Conservation (phyloP, 73 alveolate species). For the Uronychia binucleata region DNA sequence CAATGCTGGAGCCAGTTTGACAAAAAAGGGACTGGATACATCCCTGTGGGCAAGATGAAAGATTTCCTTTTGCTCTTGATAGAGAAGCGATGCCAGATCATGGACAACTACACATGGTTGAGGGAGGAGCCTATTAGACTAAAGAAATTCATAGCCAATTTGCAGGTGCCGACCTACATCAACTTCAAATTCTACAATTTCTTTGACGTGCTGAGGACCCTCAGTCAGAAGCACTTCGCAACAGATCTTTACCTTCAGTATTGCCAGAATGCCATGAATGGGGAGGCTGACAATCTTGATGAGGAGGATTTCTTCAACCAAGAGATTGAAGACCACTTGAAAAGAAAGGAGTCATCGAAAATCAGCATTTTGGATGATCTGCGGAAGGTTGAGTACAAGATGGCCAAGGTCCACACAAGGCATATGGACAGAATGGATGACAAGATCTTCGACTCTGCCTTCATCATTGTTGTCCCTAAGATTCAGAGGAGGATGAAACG, state of each 20-base stretch:
- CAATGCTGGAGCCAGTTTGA: conserved; percentile 5
- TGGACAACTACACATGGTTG: not conserved
- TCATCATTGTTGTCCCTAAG: not conserved
- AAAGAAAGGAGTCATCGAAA: not conserved
- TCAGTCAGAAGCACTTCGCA: not conserved
- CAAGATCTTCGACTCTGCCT: not conserved
- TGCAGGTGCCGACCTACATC: conserved; percentile 17
- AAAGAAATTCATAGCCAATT: not conserved
- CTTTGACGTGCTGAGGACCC: not conserved
- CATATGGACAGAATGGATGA: not conserved
- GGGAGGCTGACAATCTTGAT: not conserved
- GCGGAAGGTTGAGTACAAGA: not conserved
- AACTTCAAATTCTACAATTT: not conserved
- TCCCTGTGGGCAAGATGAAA: not conserved
- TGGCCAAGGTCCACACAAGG: not conserved
- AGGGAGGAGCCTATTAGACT: not conserved
- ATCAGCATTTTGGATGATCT: not conserved
- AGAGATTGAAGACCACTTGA: not conserved
- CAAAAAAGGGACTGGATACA: not conserved
- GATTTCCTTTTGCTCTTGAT: conserved; percentile 1
- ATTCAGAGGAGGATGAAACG: not conserved
- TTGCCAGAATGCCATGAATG: not conserved
- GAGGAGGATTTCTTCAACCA: not conserved
- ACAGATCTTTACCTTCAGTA: not conserved
- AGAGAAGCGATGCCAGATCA: not conserved